Percentiles rank a stretch among this genome's conserved stretches.
Evolutionary conservation across 805 yeast species (phyloP).

Genomic region (Debaryomyces castellii): DNA sequence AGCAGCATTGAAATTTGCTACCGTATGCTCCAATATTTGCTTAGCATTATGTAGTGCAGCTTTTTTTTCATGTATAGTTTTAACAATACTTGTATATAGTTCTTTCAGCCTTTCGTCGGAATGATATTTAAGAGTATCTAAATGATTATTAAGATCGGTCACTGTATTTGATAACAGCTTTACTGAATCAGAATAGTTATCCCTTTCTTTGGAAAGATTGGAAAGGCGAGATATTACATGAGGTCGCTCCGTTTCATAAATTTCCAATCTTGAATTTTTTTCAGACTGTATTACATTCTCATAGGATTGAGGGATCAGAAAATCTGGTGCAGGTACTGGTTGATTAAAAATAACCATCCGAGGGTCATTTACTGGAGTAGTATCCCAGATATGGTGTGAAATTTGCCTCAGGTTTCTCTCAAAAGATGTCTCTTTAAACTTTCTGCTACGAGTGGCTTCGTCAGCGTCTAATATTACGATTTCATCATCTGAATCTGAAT

Average conservation of each 20-base stretch:
- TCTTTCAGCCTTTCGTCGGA: too few relatives aligned
- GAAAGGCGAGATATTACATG: background rate
- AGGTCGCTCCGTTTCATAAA: background rate
- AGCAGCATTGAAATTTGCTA: background rate
- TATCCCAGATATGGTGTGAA: background rate
- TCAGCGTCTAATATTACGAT: slow-evolving; percentile 26
- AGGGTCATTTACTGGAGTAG: background rate
- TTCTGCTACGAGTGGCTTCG: slow-evolving; percentile 25
- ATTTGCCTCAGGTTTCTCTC: slow-evolving; percentile 4
- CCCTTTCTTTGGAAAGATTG: background rate
- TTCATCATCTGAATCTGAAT: slow-evolving; percentile 22
- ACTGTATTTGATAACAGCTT: background rate
- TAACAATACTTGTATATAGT: background rate
- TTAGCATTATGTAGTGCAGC: background rate
- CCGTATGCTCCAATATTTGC: background rate
- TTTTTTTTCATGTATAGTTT: background rate
- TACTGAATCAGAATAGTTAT: background rate
- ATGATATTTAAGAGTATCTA: background rate
- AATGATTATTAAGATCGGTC: background rate
- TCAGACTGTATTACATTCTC: background rate
- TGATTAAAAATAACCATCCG: slow-evolving; percentile 13
- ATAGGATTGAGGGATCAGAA: background rate
- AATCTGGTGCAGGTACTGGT: slow-evolving; percentile 31
- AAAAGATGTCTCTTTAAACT: slow-evolving; percentile 25
- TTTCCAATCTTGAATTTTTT: background rate